Evolutionary conservation across 192 early-diverging fungal genomes (phyloP).

Genomic region (Podila verticillata): DNA sequence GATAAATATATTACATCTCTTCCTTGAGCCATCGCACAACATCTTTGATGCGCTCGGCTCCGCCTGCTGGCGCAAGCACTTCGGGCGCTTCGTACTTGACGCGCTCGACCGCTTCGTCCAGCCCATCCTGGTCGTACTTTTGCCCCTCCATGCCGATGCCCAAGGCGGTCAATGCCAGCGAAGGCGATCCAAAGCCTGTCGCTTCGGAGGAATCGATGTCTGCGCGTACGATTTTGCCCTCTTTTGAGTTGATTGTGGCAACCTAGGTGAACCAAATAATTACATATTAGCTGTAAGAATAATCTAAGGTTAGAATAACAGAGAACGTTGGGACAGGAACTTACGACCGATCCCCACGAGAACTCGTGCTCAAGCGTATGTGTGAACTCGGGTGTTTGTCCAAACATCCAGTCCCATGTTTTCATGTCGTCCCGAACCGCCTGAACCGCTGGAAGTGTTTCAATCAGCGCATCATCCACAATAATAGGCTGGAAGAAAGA

Average conservation of each 20-base stretch:
- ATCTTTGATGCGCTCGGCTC: slow-evolving; percentile 21
- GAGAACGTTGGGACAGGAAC: background rate
- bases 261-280: slow-evolving; percentile 15
- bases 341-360: slow-evolving; percentile 66
- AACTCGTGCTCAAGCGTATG: slow-evolving; percentile 62
- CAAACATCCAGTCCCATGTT: slow-evolving; percentile 91
- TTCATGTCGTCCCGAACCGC: slow-evolving; percentile 56
- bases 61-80: slow-evolving; percentile 16
- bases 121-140: slow-evolving; percentile 19
- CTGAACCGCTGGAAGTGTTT: slow-evolving; percentile 21
- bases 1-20: slow-evolving; percentile 7
- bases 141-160: slow-evolving; percentile 48
- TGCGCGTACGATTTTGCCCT: slow-evolving; percentile 22
- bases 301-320: background rate
- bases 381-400: slow-evolving; percentile 91
- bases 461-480: slow-evolving; percentile 25
- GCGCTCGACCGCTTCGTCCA: slow-evolving; percentile 33
- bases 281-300: background rate
- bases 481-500: slow-evolving; percentile 2
- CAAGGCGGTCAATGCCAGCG: slow-evolving; percentile 33
- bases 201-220: slow-evolving; percentile 21
- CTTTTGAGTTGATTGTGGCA: slow-evolving; percentile 32
- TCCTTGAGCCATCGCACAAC: slow-evolving; percentile 47
- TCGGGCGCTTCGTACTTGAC: slow-evolving; percentile 42
- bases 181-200: background rate